Conservation (phyloP, 2,329 filamentous ascomycete species). For the Neonectria neomacrospora region DNA sequence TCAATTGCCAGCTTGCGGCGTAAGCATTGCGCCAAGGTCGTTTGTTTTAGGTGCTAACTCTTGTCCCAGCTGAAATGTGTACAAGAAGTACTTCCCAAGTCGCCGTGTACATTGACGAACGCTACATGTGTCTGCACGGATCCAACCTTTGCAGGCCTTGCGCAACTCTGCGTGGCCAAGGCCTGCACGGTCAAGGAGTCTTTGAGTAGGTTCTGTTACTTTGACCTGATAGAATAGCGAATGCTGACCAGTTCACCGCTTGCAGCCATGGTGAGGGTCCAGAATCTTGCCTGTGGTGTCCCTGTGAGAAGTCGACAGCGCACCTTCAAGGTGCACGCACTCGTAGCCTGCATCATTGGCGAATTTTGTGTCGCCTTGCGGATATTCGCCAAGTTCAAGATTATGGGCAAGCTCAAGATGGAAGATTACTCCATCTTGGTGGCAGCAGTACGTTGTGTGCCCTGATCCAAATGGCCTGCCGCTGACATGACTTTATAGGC, state of each 20-base stretch:
- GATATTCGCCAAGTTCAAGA: conserved; percentile 29
- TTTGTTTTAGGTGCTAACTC: conserved; percentile 2
- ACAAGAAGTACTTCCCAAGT: conserved; percentile 23
- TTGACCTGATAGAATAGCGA: neutral
- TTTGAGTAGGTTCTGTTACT: conserved; percentile 21
- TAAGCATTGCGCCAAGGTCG: neutral
- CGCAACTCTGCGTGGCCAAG: conserved; percentile 28
- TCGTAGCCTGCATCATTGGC: conserved; percentile 31
- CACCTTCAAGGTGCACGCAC: conserved; percentile 28
- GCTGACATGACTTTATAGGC: conserved; percentile 8
- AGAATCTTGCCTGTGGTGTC: conserved; percentile 28
- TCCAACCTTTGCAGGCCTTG: conserved; percentile 26
- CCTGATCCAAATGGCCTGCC: neutral
- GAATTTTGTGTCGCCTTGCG: conserved; percentile 28
- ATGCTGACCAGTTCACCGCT: neutral
- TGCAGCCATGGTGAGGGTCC: conserved; percentile 25
- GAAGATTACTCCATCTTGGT: conserved; percentile 33
- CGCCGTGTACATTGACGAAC: conserved; percentile 30
- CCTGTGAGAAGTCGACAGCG: conserved; percentile 30
- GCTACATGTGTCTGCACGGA: conserved; percentile 34
- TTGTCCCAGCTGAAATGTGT: conserved; percentile 29
- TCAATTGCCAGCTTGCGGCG: conserved; percentile 29
- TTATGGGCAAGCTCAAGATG: conserved; percentile 25
- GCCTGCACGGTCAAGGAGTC: conserved; percentile 33
- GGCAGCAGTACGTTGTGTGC: conserved; percentile 25